Evolutionary conservation across 2,329 filamentous ascomycete species (phyloP).

Genomic region (Aureobasidium sp.): DNA sequence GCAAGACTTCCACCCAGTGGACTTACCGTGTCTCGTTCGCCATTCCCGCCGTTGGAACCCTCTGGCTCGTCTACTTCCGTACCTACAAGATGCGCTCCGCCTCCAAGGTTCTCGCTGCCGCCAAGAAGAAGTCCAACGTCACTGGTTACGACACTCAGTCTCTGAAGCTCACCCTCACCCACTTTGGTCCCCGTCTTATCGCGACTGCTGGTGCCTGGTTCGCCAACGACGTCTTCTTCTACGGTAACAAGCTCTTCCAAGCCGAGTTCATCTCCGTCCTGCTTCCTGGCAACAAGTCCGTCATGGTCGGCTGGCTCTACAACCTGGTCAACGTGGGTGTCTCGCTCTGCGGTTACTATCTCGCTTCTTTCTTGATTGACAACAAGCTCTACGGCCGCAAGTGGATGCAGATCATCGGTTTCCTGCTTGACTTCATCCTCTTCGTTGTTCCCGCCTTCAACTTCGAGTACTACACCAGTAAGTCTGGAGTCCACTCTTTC

Average conservation of each 20-base stretch:
- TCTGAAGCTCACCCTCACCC: constrained; percentile 65
- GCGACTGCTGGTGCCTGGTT: constrained; percentile 90
- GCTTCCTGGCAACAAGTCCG: constrained; percentile 58
- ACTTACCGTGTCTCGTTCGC: constrained; percentile 90
- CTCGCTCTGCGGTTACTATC: constrained; percentile 80
- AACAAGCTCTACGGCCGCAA: constrained; percentile 96
- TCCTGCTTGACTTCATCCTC: constrained; percentile 86
- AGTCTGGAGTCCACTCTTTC: constrained; percentile 72
- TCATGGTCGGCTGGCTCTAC: constrained; percentile 87
- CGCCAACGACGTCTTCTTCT: constrained; percentile 97
- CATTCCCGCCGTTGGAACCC: constrained; percentile 79
- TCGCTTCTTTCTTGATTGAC: constrained; percentile 82
- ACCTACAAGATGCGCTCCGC: constrained; percentile 89
- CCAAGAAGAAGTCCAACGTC: constrained; percentile 79
- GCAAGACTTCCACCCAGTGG: constrained; percentile 70
- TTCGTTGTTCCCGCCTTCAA: constrained; percentile 89
- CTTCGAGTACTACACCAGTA: constrained; percentile 72
- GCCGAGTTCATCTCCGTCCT: constrained; percentile 81
- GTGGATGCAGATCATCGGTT: constrained; percentile 92
- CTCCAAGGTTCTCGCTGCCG: constrained; percentile 69
- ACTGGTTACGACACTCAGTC: constrained; percentile 91
- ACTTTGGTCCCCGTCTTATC: constrained; percentile 80
- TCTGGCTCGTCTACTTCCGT: constrained; percentile 95
- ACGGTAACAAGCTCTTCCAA: constrained; percentile 98
- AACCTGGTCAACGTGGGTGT: constrained; percentile 88